Evolutionary conservation across 306 rosid genomes (phyloP).

Genomic region (Prunus campanulata): DNA sequence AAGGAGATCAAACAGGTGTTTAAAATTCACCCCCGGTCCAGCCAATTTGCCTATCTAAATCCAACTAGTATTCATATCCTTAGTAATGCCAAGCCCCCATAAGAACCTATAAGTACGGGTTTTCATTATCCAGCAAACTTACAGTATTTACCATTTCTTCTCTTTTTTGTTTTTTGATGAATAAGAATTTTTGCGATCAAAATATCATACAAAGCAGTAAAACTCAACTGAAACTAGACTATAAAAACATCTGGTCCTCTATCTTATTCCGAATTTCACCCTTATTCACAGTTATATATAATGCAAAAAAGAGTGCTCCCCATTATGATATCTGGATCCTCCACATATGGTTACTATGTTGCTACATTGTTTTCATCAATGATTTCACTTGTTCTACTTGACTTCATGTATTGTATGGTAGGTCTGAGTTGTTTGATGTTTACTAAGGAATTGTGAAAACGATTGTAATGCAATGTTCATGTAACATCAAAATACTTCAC

Average conservation of each 20-base stretch:
- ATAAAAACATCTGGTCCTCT: background rate
- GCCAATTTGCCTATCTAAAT: background rate
- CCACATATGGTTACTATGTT: background rate
- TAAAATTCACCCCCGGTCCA: background rate
- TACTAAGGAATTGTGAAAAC: background rate
- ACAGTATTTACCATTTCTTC: background rate
- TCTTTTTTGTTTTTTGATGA: background rate
- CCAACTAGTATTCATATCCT: background rate
- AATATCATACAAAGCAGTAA: background rate
- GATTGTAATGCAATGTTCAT: background rate
- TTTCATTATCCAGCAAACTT: background rate
- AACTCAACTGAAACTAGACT: background rate
- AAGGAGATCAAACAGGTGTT: background rate
- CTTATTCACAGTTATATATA: background rate
- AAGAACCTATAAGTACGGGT: background rate
- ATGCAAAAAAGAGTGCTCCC: background rate
- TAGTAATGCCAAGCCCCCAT: background rate
- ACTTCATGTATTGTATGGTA: background rate
- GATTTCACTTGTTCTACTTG: background rate
- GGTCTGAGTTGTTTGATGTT: conserved; percentile 5
- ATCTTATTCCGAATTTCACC: too few relatives aligned
- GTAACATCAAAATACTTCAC: background rate
- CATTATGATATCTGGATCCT: background rate
- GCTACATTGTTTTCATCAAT: background rate
- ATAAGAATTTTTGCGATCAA: background rate